Evolutionary conservation across 495 filamentous ascomycete species (phyloP), one percentile per base, ranked within the genome.

Genomic region (Copromyces sp.): DNA sequence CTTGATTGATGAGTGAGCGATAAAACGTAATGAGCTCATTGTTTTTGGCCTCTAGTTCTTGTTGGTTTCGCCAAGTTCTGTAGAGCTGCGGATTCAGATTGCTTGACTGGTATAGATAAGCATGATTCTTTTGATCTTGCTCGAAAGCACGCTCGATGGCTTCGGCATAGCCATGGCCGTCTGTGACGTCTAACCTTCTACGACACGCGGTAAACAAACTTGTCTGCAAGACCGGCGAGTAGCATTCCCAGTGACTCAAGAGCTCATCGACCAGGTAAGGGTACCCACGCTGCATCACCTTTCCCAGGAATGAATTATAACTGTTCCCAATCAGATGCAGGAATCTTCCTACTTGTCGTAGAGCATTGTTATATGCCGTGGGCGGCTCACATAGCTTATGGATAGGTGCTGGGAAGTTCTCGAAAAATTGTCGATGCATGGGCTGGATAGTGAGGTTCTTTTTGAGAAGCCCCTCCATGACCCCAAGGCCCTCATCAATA

Each of bases 211-310:
- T 84, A 72, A 90, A 93, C 17, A 91, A 79, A 47, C 91, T 87
- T 2, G 73, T 78, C 75, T 91, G 87, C 12, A 93, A 73, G 3
- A 85, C 81, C 0, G 85, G 81, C 0, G 91, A 92, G 12, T 77
- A 79, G 29, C 91, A 80, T 2, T 77, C 73, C n/a, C 93, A 82
- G 17, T 71, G 65, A 4, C 69, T 72, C 29, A 86, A 74, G 1
- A 93, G 79, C 77, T 94, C 91, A 53, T 85, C 83, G 41, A 90
- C 84, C 8, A 91, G 78, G 11, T 88, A 87, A 29, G 91, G 91
- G 76, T 86, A 90, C 32, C 69, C 47, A 44, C 80, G 75, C 2
- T 17, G 29, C 35, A 68, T 6, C 1, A 71, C 40, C 11, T 12
- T 24, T 2, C 24, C 32, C 8, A 53, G 39, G 2, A 81, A 68